Evolutionary conservation across 345 rosid species (phyloP).

Genomic region (Lepidium didymum): DNA sequence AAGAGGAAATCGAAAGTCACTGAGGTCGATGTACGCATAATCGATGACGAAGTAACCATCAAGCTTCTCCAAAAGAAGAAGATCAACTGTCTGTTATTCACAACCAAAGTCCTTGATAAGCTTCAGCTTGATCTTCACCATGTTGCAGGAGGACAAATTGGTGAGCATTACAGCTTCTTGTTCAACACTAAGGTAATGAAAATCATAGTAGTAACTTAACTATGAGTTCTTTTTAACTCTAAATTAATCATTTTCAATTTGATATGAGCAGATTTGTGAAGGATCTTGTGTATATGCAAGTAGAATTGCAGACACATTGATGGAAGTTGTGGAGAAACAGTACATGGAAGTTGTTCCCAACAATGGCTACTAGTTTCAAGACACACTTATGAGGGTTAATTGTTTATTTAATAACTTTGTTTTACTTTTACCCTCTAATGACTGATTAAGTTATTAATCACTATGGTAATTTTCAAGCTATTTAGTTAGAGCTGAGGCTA

Average conservation of each 20-base stretch:
- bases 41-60: conserved; percentile 73
- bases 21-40: conserved; percentile 71
- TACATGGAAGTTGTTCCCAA: conserved; percentile 40
- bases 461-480: conserved; percentile 11
- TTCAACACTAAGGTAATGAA: conserved; percentile 67
- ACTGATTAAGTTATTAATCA: conserved; percentile 6
- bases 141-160: conserved; percentile 77
- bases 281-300: conserved; percentile 44
- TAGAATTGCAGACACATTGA: conserved; percentile 71
- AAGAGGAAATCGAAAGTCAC: conserved; percentile 70
- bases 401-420: conserved; percentile 2
- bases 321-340: conserved; percentile 61
- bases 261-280: conserved; percentile 26
- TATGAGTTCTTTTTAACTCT: background rate
- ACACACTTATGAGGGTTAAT: background rate
- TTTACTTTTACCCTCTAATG: background rate
- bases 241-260: background rate
- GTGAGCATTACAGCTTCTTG: conserved; percentile 66
- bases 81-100: conserved; percentile 58
- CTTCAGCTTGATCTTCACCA: conserved; percentile 72
- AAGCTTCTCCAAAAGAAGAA: conserved; percentile 73
- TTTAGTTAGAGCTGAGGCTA: background rate
- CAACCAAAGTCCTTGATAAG: conserved; percentile 65
- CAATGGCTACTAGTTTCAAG: conserved; percentile 18
- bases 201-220: background rate